phyloP scores from a whole-genome alignment of 345 rosid species.

The Laguncularia racemosa region DNA sequence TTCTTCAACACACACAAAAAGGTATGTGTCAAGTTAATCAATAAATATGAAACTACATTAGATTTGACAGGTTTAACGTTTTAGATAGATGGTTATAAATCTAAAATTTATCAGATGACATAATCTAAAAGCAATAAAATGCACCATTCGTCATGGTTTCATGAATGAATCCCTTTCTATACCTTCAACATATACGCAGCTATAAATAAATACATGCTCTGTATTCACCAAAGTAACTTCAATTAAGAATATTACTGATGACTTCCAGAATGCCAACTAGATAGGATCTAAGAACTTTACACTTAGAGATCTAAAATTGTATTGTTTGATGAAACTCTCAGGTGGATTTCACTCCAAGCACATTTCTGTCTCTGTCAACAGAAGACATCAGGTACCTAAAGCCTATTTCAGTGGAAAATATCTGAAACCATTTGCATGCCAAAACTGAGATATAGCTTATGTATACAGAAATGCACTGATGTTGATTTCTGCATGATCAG shows the following conservation, averaged over 20 bases:
- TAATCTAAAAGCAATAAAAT: too few relatives aligned
- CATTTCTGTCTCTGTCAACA: slow-evolving; percentile 56
- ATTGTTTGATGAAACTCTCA: slow-evolving; percentile 21
- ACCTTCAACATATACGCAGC: too few relatives aligned
- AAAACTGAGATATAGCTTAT: not conserved
- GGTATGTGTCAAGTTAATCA: slow-evolving; percentile 25
- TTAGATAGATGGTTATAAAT: not conserved
- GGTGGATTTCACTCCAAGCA: slow-evolving; percentile 59
- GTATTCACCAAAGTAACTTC: too few relatives aligned
- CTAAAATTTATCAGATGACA: not conserved
- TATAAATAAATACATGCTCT: too few relatives aligned
- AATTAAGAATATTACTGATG: too few relatives aligned
- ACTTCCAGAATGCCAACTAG: too few relatives aligned
- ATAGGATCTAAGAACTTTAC: too few relatives aligned
- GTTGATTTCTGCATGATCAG: slow-evolving; percentile 20
- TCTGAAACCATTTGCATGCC: not conserved
- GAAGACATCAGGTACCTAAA: slow-evolving; percentile 61
- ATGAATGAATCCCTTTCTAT: too few relatives aligned
- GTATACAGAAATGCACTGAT: not conserved
- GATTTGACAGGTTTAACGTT: not conserved
- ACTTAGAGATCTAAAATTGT: not conserved
- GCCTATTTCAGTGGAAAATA: not conserved
- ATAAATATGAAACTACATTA: not conserved
- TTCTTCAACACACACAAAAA: slow-evolving; percentile 59
- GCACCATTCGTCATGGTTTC: too few relatives aligned